Base-by-base conservation (phyloP, 176 grass and related monocot genomes). In the Neostapfia colusana region DNA sequence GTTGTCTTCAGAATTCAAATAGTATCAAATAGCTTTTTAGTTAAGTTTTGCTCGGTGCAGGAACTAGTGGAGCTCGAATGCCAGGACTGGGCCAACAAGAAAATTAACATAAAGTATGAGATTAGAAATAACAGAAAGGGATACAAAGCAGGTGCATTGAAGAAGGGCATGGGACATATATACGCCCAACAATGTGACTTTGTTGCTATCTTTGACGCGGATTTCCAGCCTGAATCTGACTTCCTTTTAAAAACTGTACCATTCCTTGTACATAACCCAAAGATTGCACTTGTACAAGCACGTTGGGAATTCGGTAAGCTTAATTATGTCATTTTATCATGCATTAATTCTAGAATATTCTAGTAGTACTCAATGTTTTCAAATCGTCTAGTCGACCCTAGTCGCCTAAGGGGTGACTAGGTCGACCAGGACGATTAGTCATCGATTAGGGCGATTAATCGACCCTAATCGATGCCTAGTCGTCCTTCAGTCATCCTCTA, bases 131-230 rank as follows among this genome's bases (percentile, higher is more conserved):
- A 93, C 72, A 89, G 94, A 51, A 91, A 93, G 78, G 94, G 90
- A 76, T 97, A 97, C 67, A 97, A 97, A 85, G 86, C 94, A 67
- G 90, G 94, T 55, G 94, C 94, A 37, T 62, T 97, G 65, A 93
- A 93, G 82, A 92, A 91, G 84, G 94, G 85, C 67, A 85, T 93
- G 94, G 90, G 87, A 60, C 81, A 83, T 74, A 39, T 79, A 56
- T 97, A 93, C 38, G 88, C 88, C 16, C 81, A 91, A 82, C 72
- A 83, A 43, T 93, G 91, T 75, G 86, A 97, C 34, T 93, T 90
- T 56, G 88, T 97, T 70, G 88, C 94, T 45, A 93, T 97, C 78
- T 97, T 97, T 31, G 94, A 97, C 78, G 88, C 94, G 42, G 94
- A 97, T 89, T 90, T 91, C 79, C 83, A 97, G 68, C 94, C 94